Percentiles rank a stretch among this genome's conserved stretches.
These are phyloP conservation scores for Cytospora leucostoma DNA, from an alignment of 2,329 filamentous ascomycete species.

Conservation along the genomic window DNA sequence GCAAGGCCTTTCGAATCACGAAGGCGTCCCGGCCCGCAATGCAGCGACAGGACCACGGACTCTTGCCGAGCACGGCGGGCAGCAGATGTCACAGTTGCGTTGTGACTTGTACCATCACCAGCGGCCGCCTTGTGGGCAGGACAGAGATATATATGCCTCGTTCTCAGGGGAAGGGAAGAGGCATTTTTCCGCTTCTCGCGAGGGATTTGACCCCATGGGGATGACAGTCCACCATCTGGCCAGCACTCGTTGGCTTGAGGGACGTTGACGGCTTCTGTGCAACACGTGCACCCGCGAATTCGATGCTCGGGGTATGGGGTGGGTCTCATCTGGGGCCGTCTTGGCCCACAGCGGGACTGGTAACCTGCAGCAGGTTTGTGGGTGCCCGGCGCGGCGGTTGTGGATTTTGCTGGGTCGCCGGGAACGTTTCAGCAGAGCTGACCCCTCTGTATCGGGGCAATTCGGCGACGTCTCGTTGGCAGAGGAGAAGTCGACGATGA, in stretches of 20 bases:
- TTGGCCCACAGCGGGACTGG: conserved; percentile 19
- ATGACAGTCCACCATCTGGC: neutral
- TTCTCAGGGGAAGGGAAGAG: neutral
- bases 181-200: neutral
- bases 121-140: neutral
- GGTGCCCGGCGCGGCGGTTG: conserved; percentile 1
- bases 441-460: neutral
- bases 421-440: neutral
- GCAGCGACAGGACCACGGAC: neutral
- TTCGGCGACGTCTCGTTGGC: neutral
- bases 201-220: neutral
- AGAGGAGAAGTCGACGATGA: neutral
- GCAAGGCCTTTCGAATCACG: neutral
- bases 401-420: conserved; percentile 1
- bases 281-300: conserved; percentile 14
- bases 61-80: neutral
- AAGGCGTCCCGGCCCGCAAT: neutral
- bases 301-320: conserved; percentile 8
- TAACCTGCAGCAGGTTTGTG: conserved; percentile 12
- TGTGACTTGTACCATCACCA: neutral
- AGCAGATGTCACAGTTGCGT: neutral
- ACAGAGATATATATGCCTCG: neutral
- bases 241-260: neutral
- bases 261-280: conserved; percentile 1
- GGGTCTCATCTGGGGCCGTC: conserved; percentile 18